Base-by-base conservation (phyloP, 192 early-diverging fungal species). In the Rhizoclosmatium globosum region DNA sequence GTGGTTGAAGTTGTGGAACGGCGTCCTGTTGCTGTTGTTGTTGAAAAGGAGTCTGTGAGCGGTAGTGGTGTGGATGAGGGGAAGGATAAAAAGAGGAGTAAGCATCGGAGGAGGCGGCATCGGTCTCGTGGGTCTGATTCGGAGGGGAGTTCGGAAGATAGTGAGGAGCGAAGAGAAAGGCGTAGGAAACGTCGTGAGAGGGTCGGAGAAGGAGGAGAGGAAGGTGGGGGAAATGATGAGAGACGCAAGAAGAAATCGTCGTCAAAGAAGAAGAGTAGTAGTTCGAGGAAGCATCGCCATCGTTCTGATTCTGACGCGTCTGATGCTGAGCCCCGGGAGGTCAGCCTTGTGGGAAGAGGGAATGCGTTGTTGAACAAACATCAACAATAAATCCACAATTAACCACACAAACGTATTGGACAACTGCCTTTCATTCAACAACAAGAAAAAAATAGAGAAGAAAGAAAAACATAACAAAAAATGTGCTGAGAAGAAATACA, bases 1-100 rank as follows among this genome's bases (percentile, higher is more conserved):
- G 69, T 71, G 47, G 69, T 71, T 21, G 69, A 71, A 56, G 69
- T 71, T 48, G 69, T 71, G 13, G 69, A 44, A 46, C 21, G 53
- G 44, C 9, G 50, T 19, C 23, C 45, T 2, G 38, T n/a, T 68
- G 39, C 42, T 68, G 66, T 19, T 11, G 23, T 13, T n/a, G 66
- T 31, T 31, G 31, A 31, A 31, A 31, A 19, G 2, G 31, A 41
- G 13, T 64, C 62, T 21, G 23, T 21, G 21, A 53, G 50, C 1
- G 50, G 50, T n/a, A n/a, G n/a, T 2, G 45, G 44, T 68, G 67
- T 13, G 6, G 67, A 46, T 45, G 50, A 3, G 9, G 67, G 17
- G 3, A 13, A 45, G 9, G 39, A 46, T 7, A 68, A 56, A 38
- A 23, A 44, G 21, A 48, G 50, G 3, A 21, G 69, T 3, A 57